Conservation (phyloP, 176 grass and related monocot genomes). For the Musa schizocarpa region DNA sequence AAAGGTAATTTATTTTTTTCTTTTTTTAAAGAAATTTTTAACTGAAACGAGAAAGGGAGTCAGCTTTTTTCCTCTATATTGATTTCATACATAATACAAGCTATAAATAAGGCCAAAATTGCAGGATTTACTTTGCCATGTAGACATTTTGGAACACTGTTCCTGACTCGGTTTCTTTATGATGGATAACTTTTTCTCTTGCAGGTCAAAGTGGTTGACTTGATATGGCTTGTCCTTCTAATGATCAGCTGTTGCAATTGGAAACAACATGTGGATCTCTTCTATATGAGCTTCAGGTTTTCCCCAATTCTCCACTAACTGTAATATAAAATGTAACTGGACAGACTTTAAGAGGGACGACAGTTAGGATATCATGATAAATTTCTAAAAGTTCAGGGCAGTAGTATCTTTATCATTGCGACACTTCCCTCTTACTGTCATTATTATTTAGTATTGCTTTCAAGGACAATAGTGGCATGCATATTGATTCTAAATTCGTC, state of each 20-base stretch:
- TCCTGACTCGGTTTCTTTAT: not conserved
- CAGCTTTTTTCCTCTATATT: not conserved
- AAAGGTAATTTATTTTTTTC: not conserved
- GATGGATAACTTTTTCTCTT: not conserved
- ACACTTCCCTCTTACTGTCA: too few species aligned
- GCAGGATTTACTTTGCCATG: not conserved
- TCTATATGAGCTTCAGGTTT: slow-evolving; percentile 33
- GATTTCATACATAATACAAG: not conserved
- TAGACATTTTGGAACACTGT: not conserved
- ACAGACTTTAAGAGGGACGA: too few species aligned
- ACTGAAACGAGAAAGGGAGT: not conserved
- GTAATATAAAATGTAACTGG: too few species aligned
- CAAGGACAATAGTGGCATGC: not conserved
- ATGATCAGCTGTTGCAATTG: slow-evolving; percentile 20
- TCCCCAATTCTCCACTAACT: not conserved
- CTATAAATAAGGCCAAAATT: not conserved
- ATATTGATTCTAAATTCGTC: not conserved
- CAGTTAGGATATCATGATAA: too few species aligned
- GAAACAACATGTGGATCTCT: slow-evolving; percentile 29
- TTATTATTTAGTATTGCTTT: not conserved
- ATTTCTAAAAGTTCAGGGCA: not conserved
- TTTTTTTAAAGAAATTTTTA: not conserved
- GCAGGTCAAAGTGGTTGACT: not conserved
- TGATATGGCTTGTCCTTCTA: slow-evolving; percentile 15
- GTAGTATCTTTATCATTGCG: not conserved